Conservation (phyloP, 768 basidiomycete species). For the Daedaleopsis sinensis region DNA sequence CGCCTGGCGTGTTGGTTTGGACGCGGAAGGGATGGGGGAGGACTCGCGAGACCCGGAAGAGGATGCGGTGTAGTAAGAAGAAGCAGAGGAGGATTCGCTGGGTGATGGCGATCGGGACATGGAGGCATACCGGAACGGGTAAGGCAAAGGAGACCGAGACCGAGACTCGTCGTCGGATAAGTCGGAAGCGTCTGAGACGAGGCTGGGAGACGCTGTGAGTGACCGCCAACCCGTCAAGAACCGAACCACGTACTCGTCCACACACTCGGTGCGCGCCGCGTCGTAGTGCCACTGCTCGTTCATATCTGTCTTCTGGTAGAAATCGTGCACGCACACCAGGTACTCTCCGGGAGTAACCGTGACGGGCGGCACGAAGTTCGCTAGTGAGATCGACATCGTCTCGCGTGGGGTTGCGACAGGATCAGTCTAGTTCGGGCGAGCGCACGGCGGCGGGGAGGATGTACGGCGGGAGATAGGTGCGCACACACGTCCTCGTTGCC, state of each 20-base stretch:
- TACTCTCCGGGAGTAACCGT: slow-evolving; percentile 13
- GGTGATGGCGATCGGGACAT: too few relatives aligned
- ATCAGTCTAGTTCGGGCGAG: too few relatives aligned
- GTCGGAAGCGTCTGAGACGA: background rate
- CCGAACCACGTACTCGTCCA: background rate
- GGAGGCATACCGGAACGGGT: too few relatives aligned
- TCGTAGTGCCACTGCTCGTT: slow-evolving; percentile 2
- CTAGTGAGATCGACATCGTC: background rate
- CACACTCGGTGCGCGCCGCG: background rate
- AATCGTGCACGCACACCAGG: slow-evolving; percentile 1
- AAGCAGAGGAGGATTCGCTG: too few relatives aligned
- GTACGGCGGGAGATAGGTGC: too few relatives aligned
- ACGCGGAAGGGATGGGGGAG: too few relatives aligned
- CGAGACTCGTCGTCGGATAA: background rate
- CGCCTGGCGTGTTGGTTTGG: too few relatives aligned
- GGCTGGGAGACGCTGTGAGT: background rate
- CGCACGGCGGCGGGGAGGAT: too few relatives aligned
- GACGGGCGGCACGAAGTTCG: background rate
- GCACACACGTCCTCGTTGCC: too few relatives aligned
- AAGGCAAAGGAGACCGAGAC: background rate
- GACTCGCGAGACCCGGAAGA: background rate
- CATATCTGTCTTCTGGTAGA: background rate
- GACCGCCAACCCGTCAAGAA: background rate
- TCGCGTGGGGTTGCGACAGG: background rate
- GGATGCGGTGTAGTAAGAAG: background rate